Base-by-base conservation (phyloP, 2,329 filamentous ascomycete genomes). In the Exophiala alcalophila region DNA sequence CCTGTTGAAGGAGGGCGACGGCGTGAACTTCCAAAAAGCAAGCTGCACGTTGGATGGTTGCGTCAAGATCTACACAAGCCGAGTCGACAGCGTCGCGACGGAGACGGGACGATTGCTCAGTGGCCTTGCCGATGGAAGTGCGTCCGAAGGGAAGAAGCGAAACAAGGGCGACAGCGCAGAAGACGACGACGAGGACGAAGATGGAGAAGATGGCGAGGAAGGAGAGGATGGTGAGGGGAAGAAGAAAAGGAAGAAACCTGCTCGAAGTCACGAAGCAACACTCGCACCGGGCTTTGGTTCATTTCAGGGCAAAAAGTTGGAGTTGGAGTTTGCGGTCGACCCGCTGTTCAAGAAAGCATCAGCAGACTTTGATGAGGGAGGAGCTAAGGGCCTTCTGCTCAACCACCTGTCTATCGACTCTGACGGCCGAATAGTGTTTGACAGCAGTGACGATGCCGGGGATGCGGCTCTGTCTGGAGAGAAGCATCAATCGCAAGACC, bases 341-440 rank as follows among this genome's bases (percentile, higher is more conserved):
- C 92, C 92, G 2, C 69, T 98, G n/a, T 98, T 98, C 77, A 98
- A 98, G 62, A 98, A 98, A 61, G 91, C 91, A 1, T 94, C 91
- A 4, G 92, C 92, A 29, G 92, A 98, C 68, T 98, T 98, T 54
- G 92, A 98, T 61, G 92, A 98, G 68, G 92, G 92, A 14, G 92
- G 92, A 43, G 92, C 92, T 43, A 98, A 97, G 66, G 92, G 92
- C 14, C 73, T 98, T 28, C 74, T 98, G 14, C 76, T 98, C 21
- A 98, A 98, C 60, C 91, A 98, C 65, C 74, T 98, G n/a, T 87
- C 91, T 60, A 96, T 98, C 53, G 92, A 98, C 64, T 79, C 80
- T 2, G 81, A 88, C 52, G 92, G 92, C 28, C 80, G 91, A 24
- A 98, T 98, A 50, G 90, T 98, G 4, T 98, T 98, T 61, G 92